A percentile compares a stretch with the other conserved stretches of the same genome.
Conservation (phyloP, 1,284 basidiomycete genomes). For the Meripilus lineatus region DNA sequence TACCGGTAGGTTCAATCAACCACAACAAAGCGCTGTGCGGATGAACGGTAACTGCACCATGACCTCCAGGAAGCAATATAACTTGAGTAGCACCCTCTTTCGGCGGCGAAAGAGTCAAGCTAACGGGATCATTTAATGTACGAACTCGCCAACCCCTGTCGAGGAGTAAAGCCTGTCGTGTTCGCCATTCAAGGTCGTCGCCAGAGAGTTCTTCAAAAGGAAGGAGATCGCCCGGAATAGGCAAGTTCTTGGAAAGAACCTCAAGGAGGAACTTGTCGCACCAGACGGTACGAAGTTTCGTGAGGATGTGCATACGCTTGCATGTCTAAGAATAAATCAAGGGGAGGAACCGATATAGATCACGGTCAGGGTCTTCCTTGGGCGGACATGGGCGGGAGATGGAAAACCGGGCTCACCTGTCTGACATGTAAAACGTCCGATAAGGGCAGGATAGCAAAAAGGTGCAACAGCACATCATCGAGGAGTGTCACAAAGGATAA, state of each 20-base stretch:
- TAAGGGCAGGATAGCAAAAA: slow-evolving; percentile 4
- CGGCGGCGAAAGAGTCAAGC: not conserved
- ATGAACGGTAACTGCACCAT: slow-evolving; percentile 3
- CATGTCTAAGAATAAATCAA: slow-evolving; percentile 5
- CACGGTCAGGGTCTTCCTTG: not conserved
- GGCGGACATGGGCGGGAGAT: not conserved
- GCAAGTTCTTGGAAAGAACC: slow-evolving; percentile 6
- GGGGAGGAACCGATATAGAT: too few species aligned
- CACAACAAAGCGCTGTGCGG: not conserved
- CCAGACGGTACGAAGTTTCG: slow-evolving; percentile 8
- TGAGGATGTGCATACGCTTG: slow-evolving; percentile 5
- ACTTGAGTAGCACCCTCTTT: not conserved
- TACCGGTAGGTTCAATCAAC: not conserved
- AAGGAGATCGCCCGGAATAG: slow-evolving; percentile 6
- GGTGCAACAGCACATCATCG: slow-evolving; percentile 9
- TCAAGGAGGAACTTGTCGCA: slow-evolving; percentile 4
- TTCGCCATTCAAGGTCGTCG: slow-evolving; percentile 9
- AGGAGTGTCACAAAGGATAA: not conserved
- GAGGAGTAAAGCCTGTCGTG: slow-evolving; percentile 4
- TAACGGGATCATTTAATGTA: not conserved
- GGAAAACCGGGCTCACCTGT: slow-evolving; percentile 4
- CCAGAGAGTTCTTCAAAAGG: slow-evolving; percentile 5
- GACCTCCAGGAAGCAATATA: slow-evolving; percentile 3
- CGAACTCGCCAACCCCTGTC: slow-evolving; percentile 3
- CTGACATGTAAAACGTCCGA: slow-evolving; percentile 4